Percentiles rank a stretch among this genome's conserved stretches.
These are phyloP conservation scores for Pluteus cervinus DNA, from an alignment of 768 basidiomycete genomes.

Conservation along the genomic window DNA sequence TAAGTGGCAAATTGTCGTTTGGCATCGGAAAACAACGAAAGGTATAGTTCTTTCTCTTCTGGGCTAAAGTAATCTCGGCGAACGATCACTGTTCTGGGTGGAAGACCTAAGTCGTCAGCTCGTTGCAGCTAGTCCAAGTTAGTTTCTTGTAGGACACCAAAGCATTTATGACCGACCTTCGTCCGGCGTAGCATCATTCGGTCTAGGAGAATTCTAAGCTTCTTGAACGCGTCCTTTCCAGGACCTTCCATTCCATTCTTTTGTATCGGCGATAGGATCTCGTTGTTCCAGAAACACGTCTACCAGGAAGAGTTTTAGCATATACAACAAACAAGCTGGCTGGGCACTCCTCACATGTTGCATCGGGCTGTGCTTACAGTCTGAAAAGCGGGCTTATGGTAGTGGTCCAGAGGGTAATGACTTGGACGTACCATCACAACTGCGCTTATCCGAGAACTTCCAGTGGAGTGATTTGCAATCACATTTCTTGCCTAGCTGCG, in stretches of 20 bases:
- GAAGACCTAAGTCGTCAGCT: conserved; percentile 93
- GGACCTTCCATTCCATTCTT: conserved; percentile 79
- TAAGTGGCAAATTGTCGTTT: conserved; percentile 91
- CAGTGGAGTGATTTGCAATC: conserved; percentile 95
- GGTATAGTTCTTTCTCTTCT: conserved; percentile 94
- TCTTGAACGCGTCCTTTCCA: conserved; percentile 83
- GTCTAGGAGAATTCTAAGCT: conserved; percentile 82
- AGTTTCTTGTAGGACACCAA: neutral
- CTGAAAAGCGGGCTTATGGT: conserved; percentile 27
- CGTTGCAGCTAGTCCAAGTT: conserved; percentile 62
- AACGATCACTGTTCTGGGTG: conserved; percentile 86
- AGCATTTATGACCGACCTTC: conserved; percentile 41
- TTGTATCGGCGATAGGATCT: conserved; percentile 95
- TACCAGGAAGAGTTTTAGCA: conserved; percentile 20
- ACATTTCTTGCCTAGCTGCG: conserved; percentile 69
- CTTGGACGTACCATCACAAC: conserved; percentile 66
- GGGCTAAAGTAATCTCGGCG: conserved; percentile 91
- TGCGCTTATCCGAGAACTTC: conserved; percentile 78
- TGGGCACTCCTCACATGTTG: conserved; percentile 51
- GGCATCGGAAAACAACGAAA: conserved; percentile 87
- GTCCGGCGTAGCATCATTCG: conserved; percentile 94
- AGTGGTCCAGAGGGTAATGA: neutral
- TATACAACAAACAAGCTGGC: conserved; percentile 3
- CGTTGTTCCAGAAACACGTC: conserved; percentile 97
- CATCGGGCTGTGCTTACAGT: conserved; percentile 83